Percentiles rank a stretch among this genome's conserved stretches.
These are phyloP conservation scores for Endogone sp. DNA, from an alignment of 192 early-diverging fungal species.

Conservation along the genomic window DNA sequence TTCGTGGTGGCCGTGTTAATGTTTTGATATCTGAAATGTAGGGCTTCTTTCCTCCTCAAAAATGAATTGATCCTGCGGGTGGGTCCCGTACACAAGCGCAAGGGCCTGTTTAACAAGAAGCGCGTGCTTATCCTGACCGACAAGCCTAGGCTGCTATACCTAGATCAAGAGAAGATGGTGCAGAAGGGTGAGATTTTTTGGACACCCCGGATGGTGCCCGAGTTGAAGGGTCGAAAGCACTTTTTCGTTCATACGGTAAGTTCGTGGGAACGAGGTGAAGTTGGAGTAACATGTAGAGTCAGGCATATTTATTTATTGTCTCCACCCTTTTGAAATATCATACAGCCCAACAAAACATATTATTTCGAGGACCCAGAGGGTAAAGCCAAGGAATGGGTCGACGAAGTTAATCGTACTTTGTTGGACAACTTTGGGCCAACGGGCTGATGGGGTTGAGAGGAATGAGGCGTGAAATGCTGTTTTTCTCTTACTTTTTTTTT, in stretches of 20 bases:
- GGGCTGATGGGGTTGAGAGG: no score
- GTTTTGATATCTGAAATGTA: slow-evolving; percentile 3
- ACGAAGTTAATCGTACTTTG: slow-evolving; percentile 40
- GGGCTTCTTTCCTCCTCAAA: slow-evolving; percentile 37
- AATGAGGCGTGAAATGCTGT: no score
- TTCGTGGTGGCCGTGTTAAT: neutral
- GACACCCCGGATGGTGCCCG: slow-evolving; percentile 49
- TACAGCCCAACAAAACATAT: slow-evolving; percentile 47
- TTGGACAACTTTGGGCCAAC: slow-evolving; percentile 38
- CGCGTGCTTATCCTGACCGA: slow-evolving; percentile 65
- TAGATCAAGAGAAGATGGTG: slow-evolving; percentile 52
- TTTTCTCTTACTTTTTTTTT: no score
- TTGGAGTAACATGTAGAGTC: neutral
- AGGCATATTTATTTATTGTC: neutral
- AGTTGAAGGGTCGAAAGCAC: slow-evolving; percentile 54
- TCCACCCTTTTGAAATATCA: neutral
- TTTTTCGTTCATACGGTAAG: slow-evolving; percentile 63
- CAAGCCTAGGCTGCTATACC: slow-evolving; percentile 59
- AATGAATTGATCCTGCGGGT: slow-evolving; percentile 59
- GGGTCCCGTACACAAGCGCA: slow-evolving; percentile 53
- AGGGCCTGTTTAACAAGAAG: slow-evolving; percentile 53
- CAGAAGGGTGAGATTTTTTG: slow-evolving; percentile 59
- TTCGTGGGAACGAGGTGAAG: neutral
- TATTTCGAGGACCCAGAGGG: slow-evolving; percentile 48
- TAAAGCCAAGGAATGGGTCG: slow-evolving; percentile 46